Conservation (phyloP, 768 basidiomycete genomes). For the Pleurotus sapidus region DNA sequence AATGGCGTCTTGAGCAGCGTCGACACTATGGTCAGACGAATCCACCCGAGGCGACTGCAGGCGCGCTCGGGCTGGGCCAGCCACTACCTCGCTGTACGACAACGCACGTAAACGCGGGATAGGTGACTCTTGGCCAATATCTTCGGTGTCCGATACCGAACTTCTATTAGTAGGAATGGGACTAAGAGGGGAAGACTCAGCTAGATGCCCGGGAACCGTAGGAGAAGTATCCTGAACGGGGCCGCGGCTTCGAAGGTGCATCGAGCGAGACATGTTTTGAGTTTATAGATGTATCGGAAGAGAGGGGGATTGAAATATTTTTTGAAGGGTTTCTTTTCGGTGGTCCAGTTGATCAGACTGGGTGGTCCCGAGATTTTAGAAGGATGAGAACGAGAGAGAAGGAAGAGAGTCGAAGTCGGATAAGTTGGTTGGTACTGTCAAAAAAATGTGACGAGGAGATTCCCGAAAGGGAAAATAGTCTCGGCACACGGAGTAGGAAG, state of each 20-base stretch:
- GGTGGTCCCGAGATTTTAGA: neutral
- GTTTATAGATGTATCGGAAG: neutral
- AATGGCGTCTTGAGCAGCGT: no score
- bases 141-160: neutral
- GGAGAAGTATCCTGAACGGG: neutral
- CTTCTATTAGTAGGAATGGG: neutral
- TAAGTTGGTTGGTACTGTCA: neutral
- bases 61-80: neutral
- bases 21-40: no score
- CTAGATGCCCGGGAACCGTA: neutral
- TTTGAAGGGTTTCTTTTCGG: neutral
- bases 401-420: neutral
- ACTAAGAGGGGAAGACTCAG: neutral
- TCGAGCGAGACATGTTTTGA: neutral
- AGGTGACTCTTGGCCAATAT: neutral
- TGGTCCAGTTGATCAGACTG: conserved; percentile 5
- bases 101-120: neutral
- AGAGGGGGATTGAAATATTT: neutral
- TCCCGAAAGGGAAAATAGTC: neutral
- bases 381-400: neutral
- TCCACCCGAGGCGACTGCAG: neutral
- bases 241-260: neutral
- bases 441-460: conserved; percentile 1
- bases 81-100: neutral
- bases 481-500: neutral